These are phyloP conservation scores for Cordyceps fumosorosea DNA, from an alignment of 2,329 filamentous ascomycete species.

Conservation along the genomic window DNA sequence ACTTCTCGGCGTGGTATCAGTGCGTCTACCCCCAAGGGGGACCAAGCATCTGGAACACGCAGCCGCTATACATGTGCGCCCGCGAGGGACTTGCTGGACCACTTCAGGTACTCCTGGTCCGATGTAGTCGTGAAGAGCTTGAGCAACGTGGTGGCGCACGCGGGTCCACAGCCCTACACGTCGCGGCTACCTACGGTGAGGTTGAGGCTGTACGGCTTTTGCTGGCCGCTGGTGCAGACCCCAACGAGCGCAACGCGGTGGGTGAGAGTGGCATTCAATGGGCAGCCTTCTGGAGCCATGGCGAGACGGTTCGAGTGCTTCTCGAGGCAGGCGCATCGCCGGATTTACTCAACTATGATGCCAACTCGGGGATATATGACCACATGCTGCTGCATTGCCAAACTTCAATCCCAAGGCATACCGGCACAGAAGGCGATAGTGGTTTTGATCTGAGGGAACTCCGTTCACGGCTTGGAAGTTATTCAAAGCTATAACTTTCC, in stretches of 20 bases:
- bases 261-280: conserved; percentile 10
- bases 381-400: not conserved
- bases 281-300: conserved; percentile 8
- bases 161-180: conserved; percentile 10
- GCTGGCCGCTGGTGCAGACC: conserved; percentile 5
- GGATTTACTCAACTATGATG: not conserved
- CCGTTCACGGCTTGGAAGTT: not conserved
- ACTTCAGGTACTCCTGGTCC: not conserved
- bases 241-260: conserved; percentile 3
- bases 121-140: not conserved
- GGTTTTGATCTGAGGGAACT: not conserved
- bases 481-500: not conserved
- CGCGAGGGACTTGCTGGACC: conserved; percentile 6
- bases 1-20: conserved; percentile 13
- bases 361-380: not conserved
- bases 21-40: conserved; percentile 2
- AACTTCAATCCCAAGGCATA: not conserved
- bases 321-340: conserved; percentile 3
- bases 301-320: conserved; percentile 1
- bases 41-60: not conserved
- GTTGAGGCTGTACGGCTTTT: conserved; percentile 5
- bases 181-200: conserved; percentile 10
- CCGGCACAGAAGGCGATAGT: not conserved
- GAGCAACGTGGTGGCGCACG: conserved; percentile 9
- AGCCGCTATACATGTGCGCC: conserved; percentile 10